Conservation (phyloP, 75 land plant genomes). For the Sequoia sempervirens region DNA sequence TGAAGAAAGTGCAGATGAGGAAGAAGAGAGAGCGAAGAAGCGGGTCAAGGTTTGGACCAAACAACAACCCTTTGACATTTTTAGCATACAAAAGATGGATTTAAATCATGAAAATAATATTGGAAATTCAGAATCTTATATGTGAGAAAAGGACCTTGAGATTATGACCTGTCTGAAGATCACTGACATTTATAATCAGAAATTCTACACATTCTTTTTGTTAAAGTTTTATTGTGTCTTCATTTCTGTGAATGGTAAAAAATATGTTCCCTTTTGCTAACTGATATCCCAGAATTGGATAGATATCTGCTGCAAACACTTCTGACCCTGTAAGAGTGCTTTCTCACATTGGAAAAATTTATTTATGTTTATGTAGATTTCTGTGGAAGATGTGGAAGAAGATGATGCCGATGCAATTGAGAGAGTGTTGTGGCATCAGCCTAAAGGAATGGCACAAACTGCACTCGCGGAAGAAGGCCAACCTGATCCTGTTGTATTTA, state of each 20-base stretch:
- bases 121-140: not conserved
- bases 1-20: slow-evolving; percentile 86
- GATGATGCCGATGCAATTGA: slow-evolving; percentile 94
- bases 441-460: slow-evolving; percentile 75
- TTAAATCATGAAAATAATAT: not conserved
- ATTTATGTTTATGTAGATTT: not conserved
- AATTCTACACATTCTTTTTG: not conserved
- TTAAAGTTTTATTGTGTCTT: not conserved
- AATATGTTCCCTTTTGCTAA: not conserved
- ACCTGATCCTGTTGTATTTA: slow-evolving; percentile 52
- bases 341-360: not conserved
- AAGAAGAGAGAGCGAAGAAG: slow-evolving; percentile 65
- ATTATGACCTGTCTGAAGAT: not conserved
- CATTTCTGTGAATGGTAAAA: not conserved
- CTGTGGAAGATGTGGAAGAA: slow-evolving; percentile 71
- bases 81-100: not conserved
- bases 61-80: not conserved
- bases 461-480: slow-evolving; percentile 53
- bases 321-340: not conserved
- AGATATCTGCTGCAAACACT: not conserved
- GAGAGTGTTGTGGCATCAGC: slow-evolving; percentile 95
- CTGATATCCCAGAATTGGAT: not conserved
- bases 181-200: not conserved
- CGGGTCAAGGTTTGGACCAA: slow-evolving; percentile 30
- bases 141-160: not conserved